Base-by-base conservation (phyloP, 371 early-diverging fungal species). In the Haplosporangium sp. region DNA sequence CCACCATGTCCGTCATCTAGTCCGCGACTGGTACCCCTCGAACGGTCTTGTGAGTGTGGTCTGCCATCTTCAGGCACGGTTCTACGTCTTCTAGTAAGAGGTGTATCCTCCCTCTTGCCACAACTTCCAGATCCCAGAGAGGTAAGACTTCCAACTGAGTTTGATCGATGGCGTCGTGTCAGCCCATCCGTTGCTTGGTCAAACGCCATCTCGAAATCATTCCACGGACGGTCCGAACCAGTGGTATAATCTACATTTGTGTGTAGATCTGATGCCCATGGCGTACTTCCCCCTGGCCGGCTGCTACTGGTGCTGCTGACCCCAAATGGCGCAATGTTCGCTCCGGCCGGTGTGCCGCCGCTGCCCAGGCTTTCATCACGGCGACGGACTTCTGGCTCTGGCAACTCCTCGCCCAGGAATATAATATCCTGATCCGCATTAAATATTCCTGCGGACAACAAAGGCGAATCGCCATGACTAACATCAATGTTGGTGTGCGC, bases 361-460 rank as follows among this genome's bases (percentile, higher is more conserved):
- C 46, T 65, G 16, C 43, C 66, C 0, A 29, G 14, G 53, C 65
- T 61, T 11, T 51, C 36, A 0, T 66, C 62, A 0, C 70, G 75
- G 18, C 75, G 75, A 36, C 65, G 54, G n/a, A 58, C 36, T 52
- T 74, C 69, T 10, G 46, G 74, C 11, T 74, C 74, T 13, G 63
- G 55, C 13, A 50, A 46, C 6, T 67, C 74, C 12, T 51, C 54
- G 7, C 11, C 54, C 59, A 36, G 14, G 13, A 52, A 47, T 36
- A 47, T 48, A 18, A n/a, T 21, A 37, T 52, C 56, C 3, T 45
- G 46, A 12, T 52, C 48, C n/a, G 37, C 16, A 11, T 21, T 41
- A 38, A 14, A 23, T 2, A 38, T 1, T 21, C 13, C 9, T 16
- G 4, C 18, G 6, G 50, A 50, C 50, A 50, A 9, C 18, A 18